Percentiles rank a stretch among this genome's conserved stretches.
These are phyloP conservation scores for Saccharum spontaneum DNA, from an alignment of 176 grass and related monocot genomes.

Conservation along the genomic window DNA sequence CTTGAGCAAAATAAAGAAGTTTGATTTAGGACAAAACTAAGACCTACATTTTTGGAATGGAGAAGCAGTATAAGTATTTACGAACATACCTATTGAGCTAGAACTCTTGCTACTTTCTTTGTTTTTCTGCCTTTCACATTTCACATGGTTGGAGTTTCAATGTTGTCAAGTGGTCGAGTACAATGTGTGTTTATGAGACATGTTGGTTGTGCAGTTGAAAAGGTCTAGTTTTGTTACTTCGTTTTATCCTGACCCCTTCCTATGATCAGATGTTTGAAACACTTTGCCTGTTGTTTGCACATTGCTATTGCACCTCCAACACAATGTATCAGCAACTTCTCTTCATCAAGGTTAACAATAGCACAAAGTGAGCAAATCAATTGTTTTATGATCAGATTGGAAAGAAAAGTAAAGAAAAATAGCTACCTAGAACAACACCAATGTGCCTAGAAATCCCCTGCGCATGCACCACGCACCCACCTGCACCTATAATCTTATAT, in stretches of 20 bases:
- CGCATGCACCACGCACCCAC: background rate
- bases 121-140: background rate
- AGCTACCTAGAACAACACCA: background rate
- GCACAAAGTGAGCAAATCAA: background rate
- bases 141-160: background rate
- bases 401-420: background rate
- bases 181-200: background rate
- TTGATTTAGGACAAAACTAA: background rate
- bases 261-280: background rate
- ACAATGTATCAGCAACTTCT: background rate
- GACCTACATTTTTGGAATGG: background rate
- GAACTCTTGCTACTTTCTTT: background rate
- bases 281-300: background rate
- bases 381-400: background rate
- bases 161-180: background rate
- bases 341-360: background rate
- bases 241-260: background rate
- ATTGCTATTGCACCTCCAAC: constrained; percentile 4
- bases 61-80: background rate
- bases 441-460: too few relatives aligned
- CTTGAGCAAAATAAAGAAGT: background rate
- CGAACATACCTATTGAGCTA: background rate
- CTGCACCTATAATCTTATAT: background rate
- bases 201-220: background rate
- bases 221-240: background rate